Evolutionary conservation across 805 yeast genomes (phyloP), one percentile per base, ranked within the genome.

Genomic region (Pachysolen tannophilus): DNA sequence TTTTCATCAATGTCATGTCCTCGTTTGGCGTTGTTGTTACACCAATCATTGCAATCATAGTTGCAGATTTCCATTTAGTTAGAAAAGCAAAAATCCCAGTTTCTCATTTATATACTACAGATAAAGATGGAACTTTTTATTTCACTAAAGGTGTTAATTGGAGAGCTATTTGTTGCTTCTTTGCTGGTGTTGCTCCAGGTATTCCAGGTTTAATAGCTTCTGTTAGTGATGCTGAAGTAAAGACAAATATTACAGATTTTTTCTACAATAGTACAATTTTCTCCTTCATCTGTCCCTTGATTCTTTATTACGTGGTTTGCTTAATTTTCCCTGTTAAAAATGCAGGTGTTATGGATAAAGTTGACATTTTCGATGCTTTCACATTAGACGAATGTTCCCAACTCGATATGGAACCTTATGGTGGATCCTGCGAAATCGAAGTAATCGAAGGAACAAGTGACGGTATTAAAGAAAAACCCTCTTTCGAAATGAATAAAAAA

Each of bases 1-100:
- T 49, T 10, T 64, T 65, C 43, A 46, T 60, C 26, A 50, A 48
- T 8, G 58, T 56, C 28, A 50, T 63, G 34, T 17, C 28, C n/a
- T 32, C 34, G 8, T 32, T 32, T 18, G 28, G 28, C 8, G 28
- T 34, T 8, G 28, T 28, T 19, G 24, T 28, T 19, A 15, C 28
- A 5, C 32, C 37, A 9, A 21, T 34, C 8, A 32, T 24, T 21
- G 37, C 19, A 3, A 28, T 28, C 20, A 26, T 28, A 10, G 28
- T 34, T 23, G 27, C 29, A 6, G 33, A 35, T 35, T 35, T 21
- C 20, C 27, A 29, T 25, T 21, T 35, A n/a, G 25, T 35, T 5
- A 19, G 33, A 20, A 29, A 30, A n/a, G n/a, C 25, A 17, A 29
- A 17, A 18, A n/a, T 35, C n/a, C 14, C 27, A n/a, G 24, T 35